These are phyloP conservation scores for Capsella rubella DNA, from an alignment of 441 rosid species.

Conservation along the genomic window DNA sequence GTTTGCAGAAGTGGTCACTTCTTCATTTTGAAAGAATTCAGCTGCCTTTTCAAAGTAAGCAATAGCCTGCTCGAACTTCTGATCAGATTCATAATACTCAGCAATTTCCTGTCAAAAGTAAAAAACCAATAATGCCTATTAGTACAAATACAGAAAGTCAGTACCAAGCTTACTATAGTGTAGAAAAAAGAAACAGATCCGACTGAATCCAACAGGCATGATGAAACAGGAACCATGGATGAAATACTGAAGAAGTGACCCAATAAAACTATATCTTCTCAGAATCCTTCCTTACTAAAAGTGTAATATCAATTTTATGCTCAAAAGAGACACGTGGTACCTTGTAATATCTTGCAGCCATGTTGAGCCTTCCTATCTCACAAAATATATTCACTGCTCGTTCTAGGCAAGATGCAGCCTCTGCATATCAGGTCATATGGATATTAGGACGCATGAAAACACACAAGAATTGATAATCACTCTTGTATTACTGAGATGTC, in stretches of 20 bases:
- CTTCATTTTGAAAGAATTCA: constrained; percentile 93
- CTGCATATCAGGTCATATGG: constrained; percentile 53
- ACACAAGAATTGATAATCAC: constrained; percentile 7
- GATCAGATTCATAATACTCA: constrained; percentile 79
- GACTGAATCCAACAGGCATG: constrained; percentile 22
- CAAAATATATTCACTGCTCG: constrained; percentile 83
- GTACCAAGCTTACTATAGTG: constrained; percentile 9
- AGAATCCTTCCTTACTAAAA: neutral
- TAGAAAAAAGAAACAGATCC: neutral
- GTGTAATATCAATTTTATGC: constrained; percentile 8
- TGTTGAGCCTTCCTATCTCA: constrained; percentile 94
- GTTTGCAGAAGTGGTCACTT: constrained; percentile 91
- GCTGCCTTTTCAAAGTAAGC: constrained; percentile 87
- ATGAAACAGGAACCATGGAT: constrained; percentile 4
- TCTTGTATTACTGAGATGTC: neutral
- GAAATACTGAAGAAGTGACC: neutral
- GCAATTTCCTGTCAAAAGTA: constrained; percentile 78
- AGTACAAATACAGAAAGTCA: constrained; percentile 1
- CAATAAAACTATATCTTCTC: neutral
- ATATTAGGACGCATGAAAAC: constrained; percentile 9
- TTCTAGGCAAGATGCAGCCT: constrained; percentile 86
- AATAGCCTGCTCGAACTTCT: constrained; percentile 77
- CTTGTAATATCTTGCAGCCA: constrained; percentile 99
- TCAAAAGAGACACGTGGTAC: constrained; percentile 45
- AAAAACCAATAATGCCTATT: constrained; percentile 12